phyloP scores from a whole-genome alignment of 768 basidiomycete genomes.

The Xerocomellus dryophilus region DNA sequence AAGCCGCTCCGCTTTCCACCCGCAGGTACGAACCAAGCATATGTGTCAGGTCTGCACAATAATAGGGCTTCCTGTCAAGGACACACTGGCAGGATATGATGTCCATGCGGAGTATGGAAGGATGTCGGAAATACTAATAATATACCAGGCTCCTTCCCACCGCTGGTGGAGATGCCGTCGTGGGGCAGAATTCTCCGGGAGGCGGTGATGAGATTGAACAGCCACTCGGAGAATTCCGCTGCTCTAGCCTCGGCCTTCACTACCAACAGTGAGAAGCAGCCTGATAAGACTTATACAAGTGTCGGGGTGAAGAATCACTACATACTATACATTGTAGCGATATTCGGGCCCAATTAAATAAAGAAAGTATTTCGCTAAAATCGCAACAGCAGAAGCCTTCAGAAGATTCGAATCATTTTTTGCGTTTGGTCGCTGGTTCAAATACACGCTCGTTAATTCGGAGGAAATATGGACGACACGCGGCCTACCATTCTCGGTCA shows the following conservation, averaged over 20 bases:
- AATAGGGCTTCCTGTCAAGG: too few relatives aligned
- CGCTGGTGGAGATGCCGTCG: too few relatives aligned
- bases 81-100: too few relatives aligned
- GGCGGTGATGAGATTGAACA: too few relatives aligned
- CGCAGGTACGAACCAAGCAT: not conserved
- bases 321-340: constrained; percentile 7
- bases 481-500: constrained; percentile 39
- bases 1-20: not conserved
- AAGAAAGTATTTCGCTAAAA: not conserved
- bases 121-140: constrained; percentile 26
- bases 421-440: constrained; percentile 37
- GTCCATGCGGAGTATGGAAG: too few relatives aligned
- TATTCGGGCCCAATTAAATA: not conserved
- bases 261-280: too few relatives aligned
- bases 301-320: constrained; percentile 14
- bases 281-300: too few relatives aligned
- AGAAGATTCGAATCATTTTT: constrained; percentile 28
- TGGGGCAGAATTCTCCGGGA: too few relatives aligned
- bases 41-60: too few relatives aligned
- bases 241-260: too few relatives aligned
- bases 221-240: too few relatives aligned
- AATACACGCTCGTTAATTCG: not conserved
- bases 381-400: not conserved
- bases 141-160: too few relatives aligned
- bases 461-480: not conserved